Base-by-base conservation (phyloP, 1,139 yeast genomes). In the Wickerhamomyces sp. region DNA sequence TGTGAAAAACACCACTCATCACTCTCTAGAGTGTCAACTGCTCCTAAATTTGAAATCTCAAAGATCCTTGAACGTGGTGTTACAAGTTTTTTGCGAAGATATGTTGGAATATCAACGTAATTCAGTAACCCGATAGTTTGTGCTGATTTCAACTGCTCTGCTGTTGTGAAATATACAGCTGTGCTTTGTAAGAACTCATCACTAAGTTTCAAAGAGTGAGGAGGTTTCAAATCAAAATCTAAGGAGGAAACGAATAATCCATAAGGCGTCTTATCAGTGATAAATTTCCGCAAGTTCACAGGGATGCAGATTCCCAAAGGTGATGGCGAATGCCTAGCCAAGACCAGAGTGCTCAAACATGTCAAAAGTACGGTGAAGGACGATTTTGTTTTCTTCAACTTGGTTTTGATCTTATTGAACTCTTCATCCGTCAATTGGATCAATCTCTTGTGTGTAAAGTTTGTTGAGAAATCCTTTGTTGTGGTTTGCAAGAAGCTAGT, bases 1-100 rank as follows among this genome's bases (percentile, higher is more conserved):
- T 46, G 48, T 2, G 50, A 39, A 23, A 44, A 46, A 5, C 42
- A 17, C 16, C 33, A 41, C 21, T 42, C 40, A 2, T 32, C 28
- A n/a, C 34, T 17, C 10, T 19, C 21, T 26, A 11, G 9, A 12
- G 7, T 8, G 13, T 19, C 30, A 12, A 13, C 11, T n/a, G 19
- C 22, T 4, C 48, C 48, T 10, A 46, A 15, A 18, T 46, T 46
- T 5, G 50, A 46, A 4, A 46, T 37, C 30, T 44, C 50, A 14
- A 42, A 16, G 7, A 28, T 14, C 2, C 23, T 12, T 6, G 18
- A 22, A 16, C 39, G 38, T 8, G 31, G 28, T 11, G 17, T 5
- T 2, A 19, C 2, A 1, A 32, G 16, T 14, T 14, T 19, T 4
- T 24, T 17, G 16, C 18, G 8, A 2, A 42, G 24, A 17, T 16